Evolutionary conservation across 2,329 filamentous ascomycete genomes (phyloP).

Genomic region (Lasiodiplodia hormozganensis): DNA sequence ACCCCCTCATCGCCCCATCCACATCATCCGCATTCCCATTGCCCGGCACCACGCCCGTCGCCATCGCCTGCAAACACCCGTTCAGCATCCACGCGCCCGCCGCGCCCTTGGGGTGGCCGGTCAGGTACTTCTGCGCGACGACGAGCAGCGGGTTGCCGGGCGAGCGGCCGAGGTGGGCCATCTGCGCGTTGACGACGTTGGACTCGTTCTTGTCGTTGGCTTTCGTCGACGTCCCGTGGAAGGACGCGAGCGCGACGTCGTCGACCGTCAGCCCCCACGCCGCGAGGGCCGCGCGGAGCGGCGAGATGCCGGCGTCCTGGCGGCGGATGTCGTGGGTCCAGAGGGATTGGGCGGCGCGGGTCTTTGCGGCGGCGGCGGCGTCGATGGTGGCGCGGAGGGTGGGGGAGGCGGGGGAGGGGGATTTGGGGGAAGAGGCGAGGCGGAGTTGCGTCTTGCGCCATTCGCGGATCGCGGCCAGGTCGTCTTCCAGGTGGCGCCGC

Average conservation of each 20-base stretch:
- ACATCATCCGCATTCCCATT: conserved; percentile 50
- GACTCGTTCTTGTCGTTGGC: conserved; percentile 52
- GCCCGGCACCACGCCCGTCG: conserved; percentile 43
- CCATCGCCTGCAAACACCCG: conserved; percentile 46
- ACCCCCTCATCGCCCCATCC: conserved; percentile 38
- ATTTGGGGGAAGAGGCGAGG: neutral
- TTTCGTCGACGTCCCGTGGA: conserved; percentile 51
- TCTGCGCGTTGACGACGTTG: conserved; percentile 45
- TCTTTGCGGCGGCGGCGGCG: neutral
- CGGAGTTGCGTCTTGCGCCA: conserved; percentile 20
- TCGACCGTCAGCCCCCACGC: conserved; percentile 48
- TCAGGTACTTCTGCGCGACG: conserved; percentile 48
- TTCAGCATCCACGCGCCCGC: conserved; percentile 50
- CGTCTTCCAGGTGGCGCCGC: conserved; percentile 34
- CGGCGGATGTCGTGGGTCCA: conserved; percentile 43
- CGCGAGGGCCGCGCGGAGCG: conserved; percentile 45
- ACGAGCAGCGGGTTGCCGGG: conserved; percentile 43
- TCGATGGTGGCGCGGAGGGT: neutral
- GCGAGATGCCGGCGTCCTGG: conserved; percentile 39
- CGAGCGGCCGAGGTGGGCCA: conserved; percentile 44
- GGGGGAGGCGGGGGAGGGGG: fast-evolving
- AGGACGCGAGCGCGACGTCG: conserved; percentile 47
- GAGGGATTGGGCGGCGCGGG: neutral
- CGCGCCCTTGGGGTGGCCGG: conserved; percentile 49
- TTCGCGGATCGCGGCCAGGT: conserved; percentile 31